A percentile compares a stretch with the other conserved stretches of the same genome.
Evolutionary conservation across 192 early-diverging fungal genomes (phyloP).

Genomic region (Fimicolochytrium jonesii): DNA sequence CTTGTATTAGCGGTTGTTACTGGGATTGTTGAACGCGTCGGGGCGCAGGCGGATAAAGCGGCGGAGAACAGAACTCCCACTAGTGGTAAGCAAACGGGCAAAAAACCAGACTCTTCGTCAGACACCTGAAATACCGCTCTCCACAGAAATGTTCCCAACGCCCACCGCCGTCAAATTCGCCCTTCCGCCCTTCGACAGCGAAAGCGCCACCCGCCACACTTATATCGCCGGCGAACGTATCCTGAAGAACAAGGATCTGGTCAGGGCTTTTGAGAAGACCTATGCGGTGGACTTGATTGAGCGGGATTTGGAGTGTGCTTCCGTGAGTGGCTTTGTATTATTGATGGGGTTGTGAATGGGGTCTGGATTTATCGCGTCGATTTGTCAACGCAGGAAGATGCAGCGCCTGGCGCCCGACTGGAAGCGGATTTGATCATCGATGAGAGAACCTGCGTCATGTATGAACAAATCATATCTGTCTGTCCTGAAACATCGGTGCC

Average conservation of each 20-base stretch:
- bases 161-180: neutral
- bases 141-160: neutral
- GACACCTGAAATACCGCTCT: neutral
- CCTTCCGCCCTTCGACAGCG: neutral
- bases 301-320: slow-evolving; percentile 5
- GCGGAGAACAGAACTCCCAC: too few species aligned
- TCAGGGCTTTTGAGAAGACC: slow-evolving; percentile 8
- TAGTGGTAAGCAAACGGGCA: too few species aligned
- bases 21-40: too few species aligned
- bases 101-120: neutral
- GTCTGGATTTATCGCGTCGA: neutral
- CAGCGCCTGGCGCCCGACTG: neutral
- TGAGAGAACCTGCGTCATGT: slow-evolving; percentile 34
- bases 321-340: neutral
- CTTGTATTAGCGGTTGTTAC: too few species aligned
- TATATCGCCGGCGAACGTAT: slow-evolving; percentile 21
- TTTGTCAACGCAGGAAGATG: neutral
- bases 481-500: neutral
- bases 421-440: slow-evolving; percentile 33
- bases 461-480: neutral
- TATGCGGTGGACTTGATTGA: slow-evolving; percentile 23
- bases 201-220: neutral
- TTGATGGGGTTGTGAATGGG: neutral
- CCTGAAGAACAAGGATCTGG: slow-evolving; percentile 1
- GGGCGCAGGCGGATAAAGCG: too few species aligned